Conservation (phyloP, 2,329 filamentous ascomycete species). For the Torrubiella hemipterigena region DNA sequence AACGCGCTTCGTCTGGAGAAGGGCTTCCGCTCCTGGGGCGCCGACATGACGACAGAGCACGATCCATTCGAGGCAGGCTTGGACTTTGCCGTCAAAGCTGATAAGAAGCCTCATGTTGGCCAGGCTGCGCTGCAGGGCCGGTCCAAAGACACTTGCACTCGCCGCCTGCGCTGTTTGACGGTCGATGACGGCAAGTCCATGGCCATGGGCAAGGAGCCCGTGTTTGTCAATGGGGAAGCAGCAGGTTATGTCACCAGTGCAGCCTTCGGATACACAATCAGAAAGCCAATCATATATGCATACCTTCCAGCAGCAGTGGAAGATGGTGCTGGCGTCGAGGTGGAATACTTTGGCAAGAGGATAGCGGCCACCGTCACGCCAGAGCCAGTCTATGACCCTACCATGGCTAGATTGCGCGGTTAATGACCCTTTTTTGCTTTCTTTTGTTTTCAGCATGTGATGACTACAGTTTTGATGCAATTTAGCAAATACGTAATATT, state of each 20-base stretch:
- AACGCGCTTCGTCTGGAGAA: slow-evolving; percentile 47
- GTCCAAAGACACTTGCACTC: slow-evolving; percentile 19
- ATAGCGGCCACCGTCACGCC: slow-evolving; percentile 39
- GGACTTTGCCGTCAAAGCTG: slow-evolving; percentile 31
- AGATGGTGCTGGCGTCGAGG: slow-evolving; percentile 39
- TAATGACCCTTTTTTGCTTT: neutral
- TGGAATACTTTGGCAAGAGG: slow-evolving; percentile 48
- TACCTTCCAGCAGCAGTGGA: slow-evolving; percentile 36
- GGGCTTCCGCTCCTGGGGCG: slow-evolving; percentile 43
- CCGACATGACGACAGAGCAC: slow-evolving; percentile 49
- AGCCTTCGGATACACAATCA: slow-evolving; percentile 46
- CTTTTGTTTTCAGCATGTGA: no score
- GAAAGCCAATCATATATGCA: slow-evolving; percentile 47
- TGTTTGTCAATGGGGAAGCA: slow-evolving; percentile 33
- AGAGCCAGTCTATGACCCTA: slow-evolving; percentile 30
- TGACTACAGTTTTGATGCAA: no score
- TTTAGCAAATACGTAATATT: no score
- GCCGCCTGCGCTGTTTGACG: slow-evolving; percentile 34
- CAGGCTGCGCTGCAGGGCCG: slow-evolving; percentile 31
- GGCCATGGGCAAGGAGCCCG: slow-evolving; percentile 50
- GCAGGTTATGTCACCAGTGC: slow-evolving; percentile 49
- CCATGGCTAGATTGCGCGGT: slow-evolving; percentile 6
- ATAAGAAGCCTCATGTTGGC: slow-evolving; percentile 39
- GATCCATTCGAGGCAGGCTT: slow-evolving; percentile 48
- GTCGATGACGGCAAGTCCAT: slow-evolving; percentile 44